phyloP scores from a whole-genome alignment of 2,329 filamentous ascomycete species.

The Esteya vermicola region DNA sequence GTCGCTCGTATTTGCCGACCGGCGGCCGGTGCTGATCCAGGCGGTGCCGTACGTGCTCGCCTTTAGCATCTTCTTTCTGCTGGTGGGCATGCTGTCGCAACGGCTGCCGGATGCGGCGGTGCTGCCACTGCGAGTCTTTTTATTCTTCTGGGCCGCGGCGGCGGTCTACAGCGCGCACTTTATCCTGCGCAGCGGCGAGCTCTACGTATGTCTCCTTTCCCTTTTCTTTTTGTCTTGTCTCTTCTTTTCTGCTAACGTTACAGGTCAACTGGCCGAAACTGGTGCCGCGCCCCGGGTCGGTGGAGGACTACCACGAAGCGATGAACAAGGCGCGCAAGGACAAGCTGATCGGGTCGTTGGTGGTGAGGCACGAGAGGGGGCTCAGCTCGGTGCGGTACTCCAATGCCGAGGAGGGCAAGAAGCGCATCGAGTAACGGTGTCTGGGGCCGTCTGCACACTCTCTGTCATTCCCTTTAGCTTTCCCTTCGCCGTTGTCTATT shows the following conservation, averaged over 20 bases:
- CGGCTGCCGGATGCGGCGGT: conserved; percentile 58
- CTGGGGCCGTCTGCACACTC: not conserved
- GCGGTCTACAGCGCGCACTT: conserved; percentile 63
- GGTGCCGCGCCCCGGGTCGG: conserved; percentile 73
- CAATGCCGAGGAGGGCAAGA: conserved; percentile 93
- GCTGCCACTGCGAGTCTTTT: conserved; percentile 71
- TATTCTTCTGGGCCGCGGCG: conserved; percentile 61
- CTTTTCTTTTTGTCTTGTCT: not conserved
- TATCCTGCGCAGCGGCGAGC: conserved; percentile 70
- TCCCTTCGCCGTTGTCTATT: not conserved
- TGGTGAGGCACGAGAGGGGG: conserved; percentile 64
- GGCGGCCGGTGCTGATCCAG: conserved; percentile 75
- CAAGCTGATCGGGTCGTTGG: conserved; percentile 61
- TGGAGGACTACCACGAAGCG: conserved; percentile 80
- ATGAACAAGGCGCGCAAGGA: conserved; percentile 72
- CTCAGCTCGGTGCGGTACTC: conserved; percentile 70
- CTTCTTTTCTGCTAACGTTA: not conserved
- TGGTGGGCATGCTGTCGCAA: conserved; percentile 60
- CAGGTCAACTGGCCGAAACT: conserved; percentile 99
- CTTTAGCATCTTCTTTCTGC: conserved; percentile 71
- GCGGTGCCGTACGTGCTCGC: conserved; percentile 84
- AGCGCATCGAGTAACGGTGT: conserved; percentile 65
- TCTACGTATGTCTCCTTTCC: conserved; percentile 58
- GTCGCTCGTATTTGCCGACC: conserved; percentile 67
- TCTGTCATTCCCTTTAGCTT: no score